phyloP scores from a whole-genome alignment of 225 moss, liverwort and hornwort genomes.

The Lunularia cruciata region DNA sequence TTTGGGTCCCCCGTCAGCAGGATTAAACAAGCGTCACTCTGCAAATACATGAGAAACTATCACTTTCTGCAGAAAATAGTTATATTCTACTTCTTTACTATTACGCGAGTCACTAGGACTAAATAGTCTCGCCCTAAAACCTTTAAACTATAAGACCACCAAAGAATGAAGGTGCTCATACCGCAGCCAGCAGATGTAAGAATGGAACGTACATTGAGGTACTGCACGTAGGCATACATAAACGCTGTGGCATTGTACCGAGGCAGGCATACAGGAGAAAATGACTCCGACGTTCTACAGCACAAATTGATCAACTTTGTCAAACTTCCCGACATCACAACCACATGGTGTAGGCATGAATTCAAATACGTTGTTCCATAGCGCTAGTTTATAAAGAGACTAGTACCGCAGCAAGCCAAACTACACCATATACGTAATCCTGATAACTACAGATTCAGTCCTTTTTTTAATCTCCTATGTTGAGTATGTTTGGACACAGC shows the following conservation, averaged over 20 bases:
- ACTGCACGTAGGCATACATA: constrained; percentile 98
- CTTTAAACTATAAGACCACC: background rate
- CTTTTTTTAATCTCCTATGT: no score
- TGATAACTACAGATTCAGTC: no score
- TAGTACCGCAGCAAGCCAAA: no score
- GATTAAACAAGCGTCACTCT: constrained; percentile 84
- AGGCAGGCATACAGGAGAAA: constrained; percentile 95
- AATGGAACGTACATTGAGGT: constrained; percentile 84
- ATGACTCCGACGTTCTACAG: constrained; percentile 89
- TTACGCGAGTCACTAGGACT: background rate
- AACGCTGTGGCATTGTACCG: constrained; percentile 92
- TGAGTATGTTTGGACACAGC: no score
- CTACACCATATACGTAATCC: background rate
- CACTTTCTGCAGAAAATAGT: no score
- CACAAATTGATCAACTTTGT: constrained; percentile 25
- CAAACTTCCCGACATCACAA: background rate
- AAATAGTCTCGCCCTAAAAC: background rate
- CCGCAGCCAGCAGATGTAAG: constrained; percentile 4
- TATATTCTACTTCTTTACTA: no score
- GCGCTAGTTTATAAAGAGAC: background rate
- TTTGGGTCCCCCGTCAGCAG: constrained; percentile 86
- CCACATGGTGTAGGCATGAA: background rate
- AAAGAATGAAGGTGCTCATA: no score
- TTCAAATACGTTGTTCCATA: no score
- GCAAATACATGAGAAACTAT: no score